Evolutionary conservation across 495 filamentous ascomycete genomes (phyloP).

Genomic region (Aspergillus diversus): DNA sequence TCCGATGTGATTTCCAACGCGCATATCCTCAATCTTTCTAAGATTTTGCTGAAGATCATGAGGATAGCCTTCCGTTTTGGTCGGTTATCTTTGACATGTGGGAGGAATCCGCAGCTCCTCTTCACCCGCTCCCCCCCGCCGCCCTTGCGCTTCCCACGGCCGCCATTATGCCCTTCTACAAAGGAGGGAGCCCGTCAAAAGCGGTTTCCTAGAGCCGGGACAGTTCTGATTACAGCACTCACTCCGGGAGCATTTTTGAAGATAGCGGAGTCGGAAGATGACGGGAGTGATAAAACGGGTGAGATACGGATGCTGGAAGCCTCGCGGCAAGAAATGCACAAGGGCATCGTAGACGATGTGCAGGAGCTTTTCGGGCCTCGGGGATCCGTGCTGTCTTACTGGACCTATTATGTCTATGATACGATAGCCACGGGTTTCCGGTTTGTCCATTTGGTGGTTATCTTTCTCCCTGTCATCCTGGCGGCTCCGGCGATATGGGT

Average conservation of each 20-base stretch:
- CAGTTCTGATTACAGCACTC: conserved; percentile 55
- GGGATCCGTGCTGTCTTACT: conserved; percentile 59
- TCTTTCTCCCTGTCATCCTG: conserved; percentile 88
- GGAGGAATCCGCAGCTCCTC: conserved; percentile 29
- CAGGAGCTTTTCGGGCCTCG: conserved; percentile 56
- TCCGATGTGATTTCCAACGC: conserved; percentile 7
- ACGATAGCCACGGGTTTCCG: conserved; percentile 85
- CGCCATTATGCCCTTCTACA: conserved; percentile 32
- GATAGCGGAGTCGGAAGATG: conserved; percentile 67
- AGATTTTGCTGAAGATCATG: conserved; percentile 47
- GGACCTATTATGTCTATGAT: conserved; percentile 78
- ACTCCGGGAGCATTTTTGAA: conserved; percentile 72
- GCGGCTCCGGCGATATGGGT: conserved; percentile 81
- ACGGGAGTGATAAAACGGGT: conserved; percentile 65
- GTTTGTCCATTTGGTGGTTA: conserved; percentile 80
- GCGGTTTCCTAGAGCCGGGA: conserved; percentile 34
- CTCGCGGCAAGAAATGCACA: conserved; percentile 75
- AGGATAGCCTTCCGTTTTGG: conserved; percentile 56
- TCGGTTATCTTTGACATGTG: conserved; percentile 56
- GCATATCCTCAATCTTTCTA: neutral
- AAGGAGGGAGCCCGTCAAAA: conserved; percentile 32
- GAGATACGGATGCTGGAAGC: conserved; percentile 85
- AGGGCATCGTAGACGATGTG: conserved; percentile 62
- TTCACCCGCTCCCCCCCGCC: conserved; percentile 23
- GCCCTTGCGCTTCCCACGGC: conserved; percentile 22